phyloP scores from a whole-genome alignment of 306 rosid genomes.

The Aeschynomene evenia region DNA sequence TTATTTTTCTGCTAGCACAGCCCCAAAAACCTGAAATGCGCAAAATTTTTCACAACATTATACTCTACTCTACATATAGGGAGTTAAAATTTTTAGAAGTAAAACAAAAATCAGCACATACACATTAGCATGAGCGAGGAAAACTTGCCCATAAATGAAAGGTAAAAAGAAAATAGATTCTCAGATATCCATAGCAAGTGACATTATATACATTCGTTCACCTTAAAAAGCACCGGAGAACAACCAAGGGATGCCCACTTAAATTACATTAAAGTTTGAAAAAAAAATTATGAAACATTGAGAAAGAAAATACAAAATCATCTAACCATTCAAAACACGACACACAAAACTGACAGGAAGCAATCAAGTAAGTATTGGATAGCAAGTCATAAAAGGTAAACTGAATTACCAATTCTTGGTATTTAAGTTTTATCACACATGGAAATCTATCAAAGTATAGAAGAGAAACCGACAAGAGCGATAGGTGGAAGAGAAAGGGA shows the following conservation, averaged over 20 bases:
- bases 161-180: not conserved
- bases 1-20: constrained; percentile 23
- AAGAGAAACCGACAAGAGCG: not conserved
- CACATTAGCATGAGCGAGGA: not conserved
- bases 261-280: not conserved
- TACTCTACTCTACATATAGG: not conserved
- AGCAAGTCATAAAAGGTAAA: not conserved
- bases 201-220: constrained; percentile 6
- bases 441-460: constrained; percentile 11
- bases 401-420: not conserved
- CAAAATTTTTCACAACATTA: constrained; percentile 30
- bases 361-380: not conserved
- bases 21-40: constrained; percentile 31
- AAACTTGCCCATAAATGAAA: not conserved
- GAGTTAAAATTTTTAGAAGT: not conserved
- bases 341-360: not conserved
- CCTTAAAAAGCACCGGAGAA: not conserved
- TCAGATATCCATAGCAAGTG: not conserved
- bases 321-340: not conserved
- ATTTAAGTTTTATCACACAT: not conserved
- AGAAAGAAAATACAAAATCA: not conserved
- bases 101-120: constrained; percentile 4
- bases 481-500: not conserved
- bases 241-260: not conserved
- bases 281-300: not conserved